These are phyloP conservation scores for Phytophthora constricta DNA, from an alignment of 352 stramenopile species.

Conservation along the genomic window DNA sequence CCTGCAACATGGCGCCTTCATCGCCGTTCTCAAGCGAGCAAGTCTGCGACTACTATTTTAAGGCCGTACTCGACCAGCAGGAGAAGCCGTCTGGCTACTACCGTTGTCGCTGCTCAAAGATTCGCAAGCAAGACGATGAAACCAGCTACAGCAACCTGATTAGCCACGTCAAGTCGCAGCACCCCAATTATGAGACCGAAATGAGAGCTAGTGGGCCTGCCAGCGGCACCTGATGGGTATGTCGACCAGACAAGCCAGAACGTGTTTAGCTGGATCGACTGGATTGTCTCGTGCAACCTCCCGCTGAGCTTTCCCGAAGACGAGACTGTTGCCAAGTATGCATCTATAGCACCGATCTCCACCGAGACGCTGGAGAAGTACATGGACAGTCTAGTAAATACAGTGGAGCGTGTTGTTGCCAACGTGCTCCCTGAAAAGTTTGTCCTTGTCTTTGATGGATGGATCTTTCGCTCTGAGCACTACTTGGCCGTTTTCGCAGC, in stretches of 20 bases:
- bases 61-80: neutral
- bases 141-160: neutral
- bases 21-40: neutral
- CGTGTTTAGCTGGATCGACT: slow-evolving; percentile 2
- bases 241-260: neutral
- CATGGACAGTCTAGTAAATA: neutral
- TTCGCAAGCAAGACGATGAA: neutral
- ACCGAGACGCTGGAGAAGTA: slow-evolving; percentile 9
- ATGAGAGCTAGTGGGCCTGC: neutral
- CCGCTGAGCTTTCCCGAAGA: slow-evolving; percentile 4
- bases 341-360: neutral
- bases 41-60: neutral
- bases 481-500: slow-evolving; percentile 1
- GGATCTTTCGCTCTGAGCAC: slow-evolving; percentile 11
- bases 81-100: neutral
- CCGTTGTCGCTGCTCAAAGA: neutral
- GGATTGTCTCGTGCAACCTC: neutral
- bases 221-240: neutral
- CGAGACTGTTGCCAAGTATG: neutral
- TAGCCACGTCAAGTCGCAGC: neutral
- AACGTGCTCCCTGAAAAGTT: neutral
- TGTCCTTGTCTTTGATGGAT: slow-evolving; percentile 5
- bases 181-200: neutral
- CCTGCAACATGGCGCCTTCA: neutral
- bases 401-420: neutral